Evolutionary conservation across 1,139 yeast species (phyloP), one percentile per base, ranked within the genome.

Genomic region (Lodderomyces beijingensis): DNA sequence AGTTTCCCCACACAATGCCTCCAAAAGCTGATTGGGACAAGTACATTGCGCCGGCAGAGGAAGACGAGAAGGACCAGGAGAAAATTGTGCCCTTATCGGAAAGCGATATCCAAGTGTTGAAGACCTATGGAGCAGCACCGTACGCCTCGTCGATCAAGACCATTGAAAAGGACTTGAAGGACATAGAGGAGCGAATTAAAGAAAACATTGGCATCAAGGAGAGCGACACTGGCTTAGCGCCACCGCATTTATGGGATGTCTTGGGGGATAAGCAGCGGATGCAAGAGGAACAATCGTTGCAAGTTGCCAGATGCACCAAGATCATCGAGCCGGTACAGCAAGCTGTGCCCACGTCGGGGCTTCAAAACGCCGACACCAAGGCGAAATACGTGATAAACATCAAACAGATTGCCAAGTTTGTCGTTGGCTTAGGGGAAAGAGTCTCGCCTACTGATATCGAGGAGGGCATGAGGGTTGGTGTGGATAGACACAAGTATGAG

Each of bases 381-480:
- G 72, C 91, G 31, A 87, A 91, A 59, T 93, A 91, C 58, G 95
- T 93, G 40, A 93, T 91, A 56, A 93, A 93, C 60, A 83, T 91
- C 56, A 93, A 91, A 62, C 99, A 93, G 59, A 89, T 91, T 50
- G 99, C 99, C 46, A 91, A 91, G 62, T 91, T 91, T 57, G 96
- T 91, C 36, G 98, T 91, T 33, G 94, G 93, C 5, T 71, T 91
- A 41, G 99, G 97, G 30, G 97, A 93, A 56, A 75, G 95, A 44
- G 96, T 93, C 11, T 84, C 95, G 19, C 98, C 98, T 23, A 91
- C 98, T 1, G 99, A 91, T 73, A 89, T 91, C 40, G 98, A 91
- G 62, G 98, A 93, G 62, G 98, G 98, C 31, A 93, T 91, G 98
- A 77, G 98, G 57, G 97, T 91, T 29, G 99, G 98, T 51, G 98